Evolutionary conservation across 768 basidiomycete species (phyloP), one percentile per base, ranked within the genome.

Genomic region (Rubroboletus pulcherrimus): DNA sequence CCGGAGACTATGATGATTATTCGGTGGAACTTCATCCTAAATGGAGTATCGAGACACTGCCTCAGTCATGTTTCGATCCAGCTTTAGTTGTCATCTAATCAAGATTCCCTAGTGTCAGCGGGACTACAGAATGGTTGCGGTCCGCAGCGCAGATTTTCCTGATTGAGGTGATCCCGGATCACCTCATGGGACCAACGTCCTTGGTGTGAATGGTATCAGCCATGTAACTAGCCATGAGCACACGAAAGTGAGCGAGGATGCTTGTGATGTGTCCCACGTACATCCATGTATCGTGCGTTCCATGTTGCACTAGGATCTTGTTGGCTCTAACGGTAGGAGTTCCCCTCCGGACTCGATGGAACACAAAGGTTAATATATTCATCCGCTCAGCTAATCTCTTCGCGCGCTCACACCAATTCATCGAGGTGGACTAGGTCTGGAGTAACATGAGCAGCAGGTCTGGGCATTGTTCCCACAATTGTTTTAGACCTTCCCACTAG

Each of bases 41-140:
- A 66, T 98, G 95, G 95, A 82, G 78, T 49, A 81, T 96, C 17
- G 87, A 91, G 62, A 49, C 55, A 5, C 59, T 11, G 26, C 14
- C 51, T 21, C 17, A 19, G 14, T 42, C 30, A 41, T 24, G 15
- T 10, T 37, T 21, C 14, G 15, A 8, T 21, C 17, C 2, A 30
- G 45, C 1, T 19, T 55, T 55, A 51, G 49, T 35, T 51, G 15
- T 6, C 8, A 21, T 40, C 15, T 33, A 35, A 40, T 57, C 24
- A 40, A 21, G 21, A 44, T 24, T 31, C 3, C 9, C 29, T n/a
- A 39, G 26, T 26, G n/a, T 43, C 43, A 15, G 24, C n/a, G 3
- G 8, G 53, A 21, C 39, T 40, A 19, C 8, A 52, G n/a, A 33
- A n/a, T 11, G 6, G 14, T 21, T 10, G 12, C 26, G 17, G 8